A percentile compares a stretch with the other conserved stretches of the same genome.
These are phyloP conservation scores for Bodo saltans DNA, from an alignment of 78 protist genomes.

Conservation along the genomic window DNA sequence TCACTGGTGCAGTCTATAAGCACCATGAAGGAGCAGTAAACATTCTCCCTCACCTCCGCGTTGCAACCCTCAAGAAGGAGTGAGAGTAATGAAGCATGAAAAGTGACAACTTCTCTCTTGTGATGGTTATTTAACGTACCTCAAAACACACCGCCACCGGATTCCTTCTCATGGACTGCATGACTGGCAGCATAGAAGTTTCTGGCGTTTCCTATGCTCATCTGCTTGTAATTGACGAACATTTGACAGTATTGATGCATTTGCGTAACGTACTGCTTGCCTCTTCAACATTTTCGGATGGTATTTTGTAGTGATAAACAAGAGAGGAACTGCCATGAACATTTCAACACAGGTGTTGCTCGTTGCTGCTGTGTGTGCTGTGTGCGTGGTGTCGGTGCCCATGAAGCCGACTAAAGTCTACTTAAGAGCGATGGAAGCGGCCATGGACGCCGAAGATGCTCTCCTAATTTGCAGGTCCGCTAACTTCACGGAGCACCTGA, in stretches of 20 bases:
- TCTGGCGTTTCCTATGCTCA: too few relatives aligned
- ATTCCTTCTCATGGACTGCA: too few relatives aligned
- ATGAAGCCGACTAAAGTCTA: neutral
- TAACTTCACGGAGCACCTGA: neutral
- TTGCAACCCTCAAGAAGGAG: neutral
- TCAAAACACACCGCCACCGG: too few relatives aligned
- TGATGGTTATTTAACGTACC: too few relatives aligned
- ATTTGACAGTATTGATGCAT: too few relatives aligned
- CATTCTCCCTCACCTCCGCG: neutral
- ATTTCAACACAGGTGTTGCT: neutral
- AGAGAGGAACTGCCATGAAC: neutral
- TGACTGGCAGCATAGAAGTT: too few relatives aligned
- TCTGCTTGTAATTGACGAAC: too few relatives aligned
- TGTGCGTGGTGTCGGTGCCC: neutral
- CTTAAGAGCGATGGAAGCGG: neutral
- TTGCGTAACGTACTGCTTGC: too few relatives aligned
- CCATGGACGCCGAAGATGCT: neutral
- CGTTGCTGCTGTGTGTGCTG: neutral
- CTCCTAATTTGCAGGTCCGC: neutral
- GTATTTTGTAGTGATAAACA: too few relatives aligned
- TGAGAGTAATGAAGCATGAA: too few relatives aligned
- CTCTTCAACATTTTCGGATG: too few relatives aligned
- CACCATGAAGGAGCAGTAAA: slow-evolving; percentile 34
- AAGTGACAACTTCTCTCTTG: too few relatives aligned
- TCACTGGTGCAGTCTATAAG: slow-evolving; percentile 34